Evolutionary conservation across 495 filamentous ascomycete species (phyloP), one percentile per base, ranked within the genome.

Genomic region (Xylaria telfairii): DNA sequence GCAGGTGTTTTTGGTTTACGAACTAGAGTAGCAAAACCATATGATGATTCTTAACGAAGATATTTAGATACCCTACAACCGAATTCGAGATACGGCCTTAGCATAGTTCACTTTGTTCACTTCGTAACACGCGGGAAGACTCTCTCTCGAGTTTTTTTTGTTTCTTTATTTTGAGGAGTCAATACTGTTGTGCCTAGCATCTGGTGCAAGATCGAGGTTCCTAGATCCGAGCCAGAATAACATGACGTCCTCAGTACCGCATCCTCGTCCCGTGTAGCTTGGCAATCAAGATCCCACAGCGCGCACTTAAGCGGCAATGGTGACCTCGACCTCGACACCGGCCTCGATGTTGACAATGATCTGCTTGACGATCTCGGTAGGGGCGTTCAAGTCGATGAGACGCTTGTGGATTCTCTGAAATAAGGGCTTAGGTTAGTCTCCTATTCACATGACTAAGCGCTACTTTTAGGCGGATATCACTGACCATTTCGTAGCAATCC

Each of bases 271-370:
- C 26, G 30, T 54, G 65, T 89, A n/a, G 21, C 4, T 63, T 30
- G 42, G 17, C 26, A 15, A 49, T 13, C 59, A 46, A 34, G 44
- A 46, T 26, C 13, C 26, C 5, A 3, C 3, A 39, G 37, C 12
- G 21, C 49, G 59, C 60, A 49, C 26, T 70, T 94, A 99, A 83
- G 96, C 95, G 82, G 96, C 96, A 87, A 99, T 99, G 79, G 96
- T 99, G 76, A 99, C 96, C 90, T 99, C 96, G 78, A 99, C 96
- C 90, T 99, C 96, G 82, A 99, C 96, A 88, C 96, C 96, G 72
- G 96, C 96, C 91, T 99, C 96, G 84, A 99, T 98, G 89, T 99
- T 99, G 88, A 98, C 94, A 83, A 99, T 99, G 89, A 99, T 98
- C 90, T 97, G 94, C 91, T 99, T 99, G 83, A 99, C 96, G 71